Evolutionary conservation across 192 early-diverging fungal genomes (phyloP).

Genomic region (Podila epicladia): DNA sequence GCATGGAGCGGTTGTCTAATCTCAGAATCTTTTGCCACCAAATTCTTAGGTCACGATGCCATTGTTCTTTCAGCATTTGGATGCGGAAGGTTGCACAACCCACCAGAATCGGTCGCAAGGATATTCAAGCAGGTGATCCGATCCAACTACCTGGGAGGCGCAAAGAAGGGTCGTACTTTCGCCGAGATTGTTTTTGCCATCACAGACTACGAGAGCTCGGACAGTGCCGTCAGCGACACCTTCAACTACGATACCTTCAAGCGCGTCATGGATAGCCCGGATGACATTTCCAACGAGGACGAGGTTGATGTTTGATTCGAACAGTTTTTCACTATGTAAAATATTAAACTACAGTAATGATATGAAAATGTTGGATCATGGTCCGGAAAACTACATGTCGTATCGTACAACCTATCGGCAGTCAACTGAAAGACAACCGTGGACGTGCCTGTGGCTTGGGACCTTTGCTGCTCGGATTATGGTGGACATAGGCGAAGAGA

Average conservation of each 20-base stretch:
- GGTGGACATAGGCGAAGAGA: too few relatives aligned
- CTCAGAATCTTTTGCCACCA: neutral
- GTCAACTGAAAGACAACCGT: too few relatives aligned
- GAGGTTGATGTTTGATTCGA: neutral
- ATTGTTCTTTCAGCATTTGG: constrained; percentile 58
- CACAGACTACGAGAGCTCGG: constrained; percentile 23
- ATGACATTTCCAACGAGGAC: constrained; percentile 3
- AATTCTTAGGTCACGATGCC: constrained; percentile 47
- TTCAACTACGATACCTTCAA: constrained; percentile 46
- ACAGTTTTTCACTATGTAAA: neutral
- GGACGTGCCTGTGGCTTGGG: too few relatives aligned
- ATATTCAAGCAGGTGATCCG: constrained; percentile 56
- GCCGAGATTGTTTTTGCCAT: constrained; percentile 47
- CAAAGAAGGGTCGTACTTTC: constrained; percentile 41
- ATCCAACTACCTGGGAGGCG: constrained; percentile 48
- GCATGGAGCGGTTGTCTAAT: neutral
- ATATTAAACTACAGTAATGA: too few relatives aligned
- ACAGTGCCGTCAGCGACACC: constrained; percentile 3
- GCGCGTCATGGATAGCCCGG: constrained; percentile 37
- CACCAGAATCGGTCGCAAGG: constrained; percentile 42
- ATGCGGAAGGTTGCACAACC: constrained; percentile 53
- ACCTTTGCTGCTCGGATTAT: too few relatives aligned
- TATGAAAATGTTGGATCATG: too few relatives aligned
- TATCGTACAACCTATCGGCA: too few relatives aligned
- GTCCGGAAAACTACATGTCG: too few relatives aligned